A percentile compares a stretch with the other conserved stretches of the same genome.
Evolutionary conservation across 768 basidiomycete species (phyloP).

Genomic region (Hysterangium stoloniferum): DNA sequence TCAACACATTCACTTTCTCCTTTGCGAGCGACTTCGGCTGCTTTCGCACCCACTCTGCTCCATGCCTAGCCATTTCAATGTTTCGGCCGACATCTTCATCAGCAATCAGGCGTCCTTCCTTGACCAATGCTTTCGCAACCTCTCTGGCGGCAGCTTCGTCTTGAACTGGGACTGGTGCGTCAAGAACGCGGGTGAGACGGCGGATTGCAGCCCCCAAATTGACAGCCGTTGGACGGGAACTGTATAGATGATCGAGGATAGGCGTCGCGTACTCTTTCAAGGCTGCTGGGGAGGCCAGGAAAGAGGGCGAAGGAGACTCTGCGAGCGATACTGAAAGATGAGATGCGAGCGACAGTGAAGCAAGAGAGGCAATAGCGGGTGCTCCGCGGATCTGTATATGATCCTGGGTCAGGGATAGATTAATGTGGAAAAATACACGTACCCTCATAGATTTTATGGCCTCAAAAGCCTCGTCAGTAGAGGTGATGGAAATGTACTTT

Average conservation of each 20-base stretch:
- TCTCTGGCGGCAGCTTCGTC: slow-evolving; percentile 33
- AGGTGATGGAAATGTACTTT: slow-evolving; percentile 56
- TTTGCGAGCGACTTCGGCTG: slow-evolving; percentile 34
- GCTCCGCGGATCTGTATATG: slow-evolving; percentile 72
- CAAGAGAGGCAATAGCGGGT: slow-evolving; percentile 90
- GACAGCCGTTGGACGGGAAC: slow-evolving; percentile 92
- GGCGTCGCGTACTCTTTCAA: slow-evolving; percentile 50
- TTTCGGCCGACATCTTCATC: slow-evolving; percentile 86
- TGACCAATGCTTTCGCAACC: slow-evolving; percentile 48
- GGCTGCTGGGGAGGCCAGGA: slow-evolving; percentile 42
- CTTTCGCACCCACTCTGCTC: slow-evolving; percentile 77
- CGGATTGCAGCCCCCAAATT: slow-evolving; percentile 85
- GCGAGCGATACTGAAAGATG: slow-evolving; percentile 49
- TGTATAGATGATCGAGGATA: slow-evolving; percentile 65
- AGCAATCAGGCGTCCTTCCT: slow-evolving; percentile 67
- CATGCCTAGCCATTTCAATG: slow-evolving; percentile 74
- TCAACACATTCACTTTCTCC: slow-evolving; percentile 68
- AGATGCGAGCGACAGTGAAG: slow-evolving; percentile 68
- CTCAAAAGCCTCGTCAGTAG: slow-evolving; percentile 78
- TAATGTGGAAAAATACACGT: background rate
- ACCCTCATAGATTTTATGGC: slow-evolving; percentile 97
- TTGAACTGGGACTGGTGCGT: slow-evolving; percentile 17
- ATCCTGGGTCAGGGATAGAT: background rate
- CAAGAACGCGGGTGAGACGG: slow-evolving; percentile 51
- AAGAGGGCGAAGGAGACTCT: slow-evolving; percentile 41